phyloP scores from a whole-genome alignment of 768 basidiomycete species.

The Pisolithus albus region DNA sequence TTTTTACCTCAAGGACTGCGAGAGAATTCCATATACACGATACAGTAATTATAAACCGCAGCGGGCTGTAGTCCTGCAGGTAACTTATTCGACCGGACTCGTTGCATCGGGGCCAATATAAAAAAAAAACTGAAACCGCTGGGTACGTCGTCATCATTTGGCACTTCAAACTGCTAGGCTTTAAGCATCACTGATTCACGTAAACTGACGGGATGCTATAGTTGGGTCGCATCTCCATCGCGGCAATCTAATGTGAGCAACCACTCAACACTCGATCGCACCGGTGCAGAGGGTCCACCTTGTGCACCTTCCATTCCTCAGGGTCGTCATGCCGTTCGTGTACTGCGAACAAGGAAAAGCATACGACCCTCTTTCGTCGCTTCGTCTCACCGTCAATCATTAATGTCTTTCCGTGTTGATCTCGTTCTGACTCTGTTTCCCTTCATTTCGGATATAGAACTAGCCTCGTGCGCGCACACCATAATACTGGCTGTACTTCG shows the following conservation, averaged over 20 bases:
- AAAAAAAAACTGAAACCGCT: background rate
- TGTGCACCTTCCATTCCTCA: conserved; percentile 3
- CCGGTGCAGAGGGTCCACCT: background rate
- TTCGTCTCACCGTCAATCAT: conserved; percentile 29
- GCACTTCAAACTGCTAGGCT: too few relatives aligned
- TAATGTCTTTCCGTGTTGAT: conserved; percentile 28
- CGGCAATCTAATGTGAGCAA: conserved; percentile 19
- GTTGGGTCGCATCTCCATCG: conserved; percentile 2
- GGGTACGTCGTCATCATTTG: too few relatives aligned
- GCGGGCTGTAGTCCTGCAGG: conserved; percentile 11
- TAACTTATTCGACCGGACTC: background rate
- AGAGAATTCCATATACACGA: too few relatives aligned
- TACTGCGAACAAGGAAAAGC: conserved; percentile 21
- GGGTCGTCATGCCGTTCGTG: conserved; percentile 15
- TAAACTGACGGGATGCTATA: conserved; percentile 11
- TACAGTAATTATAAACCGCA: conserved; percentile 2
- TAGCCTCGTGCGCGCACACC: conserved; percentile 29
- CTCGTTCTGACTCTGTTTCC: conserved; percentile 24
- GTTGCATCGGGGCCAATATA: conserved; percentile 20
- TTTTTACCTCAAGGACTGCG: background rate
- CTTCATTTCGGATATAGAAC: conserved; percentile 32
- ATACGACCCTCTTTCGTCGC: conserved; percentile 16
- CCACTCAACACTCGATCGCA: conserved; percentile 1
- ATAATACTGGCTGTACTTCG: conserved; percentile 25
- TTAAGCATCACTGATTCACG: conserved; percentile 4